phyloP scores from a whole-genome alignment of 2,329 filamentous ascomycete genomes.

The Epichloe coenophiala region DNA sequence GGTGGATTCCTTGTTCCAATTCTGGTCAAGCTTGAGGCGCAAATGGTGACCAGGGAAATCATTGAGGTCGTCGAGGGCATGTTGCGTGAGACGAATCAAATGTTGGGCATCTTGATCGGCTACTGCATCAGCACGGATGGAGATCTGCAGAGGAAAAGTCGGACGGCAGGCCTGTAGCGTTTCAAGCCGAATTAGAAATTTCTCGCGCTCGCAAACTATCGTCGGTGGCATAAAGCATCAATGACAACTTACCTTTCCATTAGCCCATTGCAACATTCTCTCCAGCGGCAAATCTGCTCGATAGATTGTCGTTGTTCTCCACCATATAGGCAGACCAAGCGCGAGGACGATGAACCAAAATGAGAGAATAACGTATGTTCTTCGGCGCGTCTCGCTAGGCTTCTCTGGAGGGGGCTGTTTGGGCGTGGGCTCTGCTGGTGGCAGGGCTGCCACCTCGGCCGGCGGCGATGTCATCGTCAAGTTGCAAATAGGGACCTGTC shows the following conservation, averaged over 20 bases:
- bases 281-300: slow-evolving; percentile 70
- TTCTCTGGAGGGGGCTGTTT: slow-evolving; percentile 63
- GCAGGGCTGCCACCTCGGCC: slow-evolving; percentile 7
- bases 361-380: slow-evolving; percentile 64
- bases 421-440: slow-evolving; percentile 4
- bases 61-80: slow-evolving; percentile 73
- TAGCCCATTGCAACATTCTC: slow-evolving; percentile 80
- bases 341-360: slow-evolving; percentile 83
- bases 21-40: slow-evolving; percentile 29
- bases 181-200: slow-evolving; percentile 1
- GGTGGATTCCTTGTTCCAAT: slow-evolving; percentile 3
- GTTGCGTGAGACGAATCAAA: slow-evolving; percentile 69
- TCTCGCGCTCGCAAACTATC: neutral
- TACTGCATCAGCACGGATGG: slow-evolving; percentile 56
- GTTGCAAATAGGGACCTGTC: neutral
- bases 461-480: slow-evolving; percentile 6
- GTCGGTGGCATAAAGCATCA: neutral
- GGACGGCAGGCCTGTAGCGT: slow-evolving; percentile 64
- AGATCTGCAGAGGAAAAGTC: slow-evolving; percentile 75
- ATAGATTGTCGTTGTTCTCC: slow-evolving; percentile 86
- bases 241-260: slow-evolving; percentile 55
- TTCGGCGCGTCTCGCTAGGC: slow-evolving; percentile 51
- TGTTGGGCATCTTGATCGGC: slow-evolving; percentile 54
- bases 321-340: slow-evolving; percentile 88
- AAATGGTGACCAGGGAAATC: slow-evolving; percentile 78